phyloP scores from a whole-genome alignment of 139 green algal genomes.

The Tetradesmus lagerheimii region DNA sequence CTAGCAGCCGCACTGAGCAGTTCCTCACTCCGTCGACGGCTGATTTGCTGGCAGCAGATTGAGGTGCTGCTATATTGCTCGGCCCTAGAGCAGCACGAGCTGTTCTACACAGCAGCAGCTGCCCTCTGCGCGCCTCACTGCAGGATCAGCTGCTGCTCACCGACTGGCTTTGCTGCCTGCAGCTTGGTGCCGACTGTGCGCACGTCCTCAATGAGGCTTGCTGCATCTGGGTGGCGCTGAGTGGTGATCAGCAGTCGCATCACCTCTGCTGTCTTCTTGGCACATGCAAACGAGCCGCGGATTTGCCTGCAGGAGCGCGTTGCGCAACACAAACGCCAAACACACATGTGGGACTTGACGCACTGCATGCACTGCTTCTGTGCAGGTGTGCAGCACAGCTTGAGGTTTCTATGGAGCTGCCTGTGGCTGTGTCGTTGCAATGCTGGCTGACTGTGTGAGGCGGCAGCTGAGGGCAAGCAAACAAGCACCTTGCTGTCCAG shows the following conservation, averaged over 20 bases:
- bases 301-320: constrained; percentile 60
- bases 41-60: too few species aligned
- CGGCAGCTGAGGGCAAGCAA: not conserved
- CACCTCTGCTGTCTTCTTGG: constrained; percentile 84
- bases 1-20: too few species aligned
- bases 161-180: constrained; percentile 83
- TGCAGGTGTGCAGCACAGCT: not conserved
- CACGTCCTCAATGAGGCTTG: constrained; percentile 80
- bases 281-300: constrained; percentile 73
- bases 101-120: not conserved
- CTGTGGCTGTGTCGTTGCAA: not conserved
- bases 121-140: not conserved
- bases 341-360: too few species aligned
- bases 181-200: constrained; percentile 74
- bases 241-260: constrained; percentile 81
- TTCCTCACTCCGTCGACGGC: too few species aligned
- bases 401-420: not conserved
- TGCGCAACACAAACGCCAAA: not conserved
- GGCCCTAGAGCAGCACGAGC: not conserved
- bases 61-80: not conserved
- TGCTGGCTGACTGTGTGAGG: not conserved
- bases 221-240: constrained; percentile 65
- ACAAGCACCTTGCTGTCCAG: not conserved
- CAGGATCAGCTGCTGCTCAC: constrained; percentile 53
- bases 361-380: not conserved